A percentile compares a stretch with the other conserved stretches of the same genome.
These are phyloP conservation scores for Trichoderma gracile DNA, from an alignment of 2,329 filamentous ascomycete genomes.

Conservation along the genomic window DNA sequence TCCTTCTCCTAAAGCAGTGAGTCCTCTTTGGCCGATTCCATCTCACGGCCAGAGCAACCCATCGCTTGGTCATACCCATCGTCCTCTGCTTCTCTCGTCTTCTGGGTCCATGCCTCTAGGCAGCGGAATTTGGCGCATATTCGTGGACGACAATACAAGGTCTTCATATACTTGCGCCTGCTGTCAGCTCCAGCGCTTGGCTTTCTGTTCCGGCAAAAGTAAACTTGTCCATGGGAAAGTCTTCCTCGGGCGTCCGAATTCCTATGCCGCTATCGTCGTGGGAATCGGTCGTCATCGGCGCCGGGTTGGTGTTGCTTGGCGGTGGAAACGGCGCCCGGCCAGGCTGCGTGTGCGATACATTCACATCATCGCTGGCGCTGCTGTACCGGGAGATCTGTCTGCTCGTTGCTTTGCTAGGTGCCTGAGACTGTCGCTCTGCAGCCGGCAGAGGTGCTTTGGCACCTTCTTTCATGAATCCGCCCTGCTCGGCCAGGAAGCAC, in stretches of 20 bases:
- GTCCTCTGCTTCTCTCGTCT: not conserved
- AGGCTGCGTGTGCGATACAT: constrained; percentile 50
- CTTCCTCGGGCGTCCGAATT: constrained; percentile 66
- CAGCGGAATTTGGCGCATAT: not conserved
- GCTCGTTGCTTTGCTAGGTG: constrained; percentile 40
- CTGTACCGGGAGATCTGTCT: constrained; percentile 44
- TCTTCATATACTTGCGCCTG: constrained; percentile 20
- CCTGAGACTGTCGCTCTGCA: constrained; percentile 38
- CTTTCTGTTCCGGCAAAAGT: constrained; percentile 45
- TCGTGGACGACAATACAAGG: not conserved
- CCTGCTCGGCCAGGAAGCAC: constrained; percentile 83
- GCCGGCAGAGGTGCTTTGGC: constrained; percentile 39
- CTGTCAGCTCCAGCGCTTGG: constrained; percentile 37
- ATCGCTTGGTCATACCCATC: constrained; percentile 2
- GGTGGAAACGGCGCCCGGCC: constrained; percentile 54
- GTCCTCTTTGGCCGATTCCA: constrained; percentile 2
- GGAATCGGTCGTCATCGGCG: constrained; percentile 42
- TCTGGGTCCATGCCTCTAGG: not conserved
- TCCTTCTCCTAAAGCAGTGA: constrained; percentile 30
- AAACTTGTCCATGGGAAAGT: constrained; percentile 63
- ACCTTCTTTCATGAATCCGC: constrained; percentile 75
- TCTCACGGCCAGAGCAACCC: not conserved
- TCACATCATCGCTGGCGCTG: constrained; percentile 49
- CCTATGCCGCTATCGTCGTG: constrained; percentile 77
- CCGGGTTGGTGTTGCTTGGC: constrained; percentile 45